Conservation (phyloP, 2,329 filamentous ascomycete species). For the Fusarium anthophilum region DNA sequence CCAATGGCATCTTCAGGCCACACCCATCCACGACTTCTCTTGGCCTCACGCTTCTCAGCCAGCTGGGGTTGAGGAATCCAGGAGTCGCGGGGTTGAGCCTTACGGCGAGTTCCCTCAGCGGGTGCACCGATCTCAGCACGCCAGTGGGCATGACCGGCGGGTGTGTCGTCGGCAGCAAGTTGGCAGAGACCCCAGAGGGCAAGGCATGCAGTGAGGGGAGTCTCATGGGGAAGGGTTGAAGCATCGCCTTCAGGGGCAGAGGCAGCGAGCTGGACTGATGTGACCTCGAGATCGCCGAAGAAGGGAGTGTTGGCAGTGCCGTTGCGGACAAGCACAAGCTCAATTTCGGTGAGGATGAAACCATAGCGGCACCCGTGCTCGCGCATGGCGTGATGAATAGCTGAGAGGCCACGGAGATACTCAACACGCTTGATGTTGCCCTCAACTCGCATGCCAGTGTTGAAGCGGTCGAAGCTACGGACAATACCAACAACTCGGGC, state of each 20-base stretch:
- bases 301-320: constrained; percentile 77
- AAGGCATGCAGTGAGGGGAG: constrained; percentile 73
- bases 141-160: constrained; percentile 68
- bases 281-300: constrained; percentile 89
- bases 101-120: constrained; percentile 75
- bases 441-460: constrained; percentile 91
- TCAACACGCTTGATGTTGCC: constrained; percentile 85
- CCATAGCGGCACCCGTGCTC: constrained; percentile 93
- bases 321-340: constrained; percentile 88
- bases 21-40: constrained; percentile 78
- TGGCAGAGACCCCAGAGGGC: constrained; percentile 83
- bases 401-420: constrained; percentile 86
- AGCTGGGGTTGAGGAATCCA: constrained; percentile 81
- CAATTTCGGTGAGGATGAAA: constrained; percentile 96
- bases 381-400: constrained; percentile 91
- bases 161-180: constrained; percentile 68
- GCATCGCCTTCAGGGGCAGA: constrained; percentile 44
- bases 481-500: constrained; percentile 82
- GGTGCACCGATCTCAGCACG: constrained; percentile 78
- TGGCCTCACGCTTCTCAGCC: constrained; percentile 80
- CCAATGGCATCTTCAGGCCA: constrained; percentile 78
- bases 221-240: constrained; percentile 48
- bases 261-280: constrained; percentile 66
- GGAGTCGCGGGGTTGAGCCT: constrained; percentile 73
- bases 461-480: constrained; percentile 93